Percentiles rank a stretch among this genome's conserved stretches.
Conservation (phyloP, 1,139 yeast genomes). For the Hemisphaericaspora xylanilytica region DNA sequence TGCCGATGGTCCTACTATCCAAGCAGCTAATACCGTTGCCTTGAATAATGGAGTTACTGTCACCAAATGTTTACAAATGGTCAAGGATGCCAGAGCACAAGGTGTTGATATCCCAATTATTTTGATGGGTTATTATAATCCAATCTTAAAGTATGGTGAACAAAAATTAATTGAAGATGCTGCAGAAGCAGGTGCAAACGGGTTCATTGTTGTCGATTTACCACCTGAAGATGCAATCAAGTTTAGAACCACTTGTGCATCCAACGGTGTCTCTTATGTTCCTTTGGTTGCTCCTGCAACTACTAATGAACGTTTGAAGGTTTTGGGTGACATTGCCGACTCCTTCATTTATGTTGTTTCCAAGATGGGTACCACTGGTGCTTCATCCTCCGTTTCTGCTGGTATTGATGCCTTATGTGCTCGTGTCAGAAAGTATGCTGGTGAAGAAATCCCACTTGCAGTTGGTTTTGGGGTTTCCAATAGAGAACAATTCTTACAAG, state of each 20-base stretch:
- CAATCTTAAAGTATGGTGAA: constrained; percentile 88
- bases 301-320: constrained; percentile 78
- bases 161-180: constrained; percentile 74
- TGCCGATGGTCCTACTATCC: constrained; percentile 98
- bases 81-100: constrained; percentile 67
- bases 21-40: constrained; percentile 77
- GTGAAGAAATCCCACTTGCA: constrained; percentile 73
- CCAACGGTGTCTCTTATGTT: constrained; percentile 73
- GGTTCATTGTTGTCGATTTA: constrained; percentile 88
- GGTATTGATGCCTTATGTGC: constrained; percentile 68
- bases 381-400: constrained; percentile 59
- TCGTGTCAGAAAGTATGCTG: constrained; percentile 72
- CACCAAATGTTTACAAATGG: constrained; percentile 63
- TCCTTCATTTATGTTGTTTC: constrained; percentile 95
- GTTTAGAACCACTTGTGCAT: constrained; percentile 70
- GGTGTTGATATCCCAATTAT: constrained; percentile 89
- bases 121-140: constrained; percentile 97
- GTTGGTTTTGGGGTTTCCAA: constrained; percentile 98
- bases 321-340: constrained; percentile 83
- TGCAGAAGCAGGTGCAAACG: constrained; percentile 87
- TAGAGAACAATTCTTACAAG: constrained; percentile 81
- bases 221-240: constrained; percentile 97
- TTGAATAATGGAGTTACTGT: constrained; percentile 80
- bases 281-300: constrained; percentile 98
- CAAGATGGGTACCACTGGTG: constrained; percentile 98